Conservation (phyloP, 129 eudicot species). For the Flaveria linearis region DNA sequence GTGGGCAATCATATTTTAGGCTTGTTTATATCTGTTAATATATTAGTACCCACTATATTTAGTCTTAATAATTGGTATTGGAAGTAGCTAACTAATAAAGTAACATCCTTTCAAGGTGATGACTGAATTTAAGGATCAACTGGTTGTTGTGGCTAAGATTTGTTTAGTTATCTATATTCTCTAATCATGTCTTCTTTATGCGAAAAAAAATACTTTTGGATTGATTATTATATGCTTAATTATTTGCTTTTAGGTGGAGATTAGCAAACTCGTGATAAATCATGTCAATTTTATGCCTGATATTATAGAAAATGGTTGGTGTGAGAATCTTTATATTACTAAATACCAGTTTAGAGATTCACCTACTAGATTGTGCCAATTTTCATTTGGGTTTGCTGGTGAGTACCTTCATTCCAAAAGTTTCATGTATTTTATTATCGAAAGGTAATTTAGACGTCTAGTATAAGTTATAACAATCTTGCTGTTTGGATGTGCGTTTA, state of each 20-base stretch:
- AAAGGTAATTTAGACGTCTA: background rate
- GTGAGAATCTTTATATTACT: slow-evolving; percentile 48
- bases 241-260: slow-evolving; percentile 4
- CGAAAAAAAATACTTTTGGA: slow-evolving; percentile 13
- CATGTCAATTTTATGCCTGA: slow-evolving; percentile 26
- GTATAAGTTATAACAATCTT: background rate
- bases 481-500: background rate
- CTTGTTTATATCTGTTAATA: slow-evolving; percentile 23
- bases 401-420: background rate
- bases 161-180: background rate
- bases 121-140: slow-evolving; percentile 16
- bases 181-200: slow-evolving; percentile 4
- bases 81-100: slow-evolving; percentile 39
- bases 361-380: slow-evolving; percentile 11
- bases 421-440: background rate
- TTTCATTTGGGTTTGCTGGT: slow-evolving; percentile 5
- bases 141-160: slow-evolving; percentile 17
- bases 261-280: slow-evolving; percentile 27
- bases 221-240: slow-evolving; percentile 26
- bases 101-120: slow-evolving; percentile 9
- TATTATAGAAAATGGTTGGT: slow-evolving; percentile 49
- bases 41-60: slow-evolving; percentile 1
- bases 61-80: slow-evolving; percentile 25
- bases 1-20: slow-evolving; percentile 33
- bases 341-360: slow-evolving; percentile 35